These are phyloP conservation scores for Colletotrichum lupini DNA, from an alignment of 2,329 filamentous ascomycete species.

Conservation along the genomic window DNA sequence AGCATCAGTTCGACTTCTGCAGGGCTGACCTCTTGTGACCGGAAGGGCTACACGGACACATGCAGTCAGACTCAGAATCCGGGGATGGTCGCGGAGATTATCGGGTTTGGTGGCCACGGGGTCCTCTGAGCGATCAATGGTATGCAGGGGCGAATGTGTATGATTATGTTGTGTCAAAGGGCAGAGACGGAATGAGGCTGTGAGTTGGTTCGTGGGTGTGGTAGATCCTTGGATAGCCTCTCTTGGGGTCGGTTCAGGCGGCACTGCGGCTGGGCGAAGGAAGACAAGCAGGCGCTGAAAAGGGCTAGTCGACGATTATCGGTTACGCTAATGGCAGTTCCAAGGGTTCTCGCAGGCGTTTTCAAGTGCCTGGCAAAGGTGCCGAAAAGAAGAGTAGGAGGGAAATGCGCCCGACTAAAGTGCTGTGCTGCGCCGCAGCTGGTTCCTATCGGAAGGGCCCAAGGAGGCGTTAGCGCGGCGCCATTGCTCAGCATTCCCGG, in stretches of 20 bases:
- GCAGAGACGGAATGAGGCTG: not conserved
- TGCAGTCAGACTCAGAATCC: not conserved
- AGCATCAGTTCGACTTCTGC: not conserved
- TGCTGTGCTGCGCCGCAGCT: not conserved
- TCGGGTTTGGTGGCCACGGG: not conserved
- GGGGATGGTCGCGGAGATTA: not conserved
- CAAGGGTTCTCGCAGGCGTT: not conserved
- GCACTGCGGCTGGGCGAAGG: not conserved
- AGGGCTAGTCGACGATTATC: not conserved
- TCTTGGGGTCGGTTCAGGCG: not conserved
- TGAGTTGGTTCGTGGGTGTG: not conserved
- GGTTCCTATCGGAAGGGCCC: not conserved
- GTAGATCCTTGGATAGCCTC: not conserved
- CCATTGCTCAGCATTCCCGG: not conserved
- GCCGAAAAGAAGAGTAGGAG: not conserved
- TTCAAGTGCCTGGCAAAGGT: not conserved
- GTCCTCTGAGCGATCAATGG: not conserved
- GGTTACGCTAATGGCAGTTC: not conserved
- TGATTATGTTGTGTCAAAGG: not conserved
- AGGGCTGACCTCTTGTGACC: not conserved
- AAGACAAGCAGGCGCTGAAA: not conserved
- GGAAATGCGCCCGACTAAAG: slow-evolving; percentile 9
- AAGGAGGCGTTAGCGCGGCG: not conserved
- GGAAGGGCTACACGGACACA: not conserved
- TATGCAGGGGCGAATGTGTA: not conserved